These are phyloP conservation scores for Adiantum capillusveneris DNA, from an alignment of 75 land plant genomes.

Conservation along the genomic window DNA sequence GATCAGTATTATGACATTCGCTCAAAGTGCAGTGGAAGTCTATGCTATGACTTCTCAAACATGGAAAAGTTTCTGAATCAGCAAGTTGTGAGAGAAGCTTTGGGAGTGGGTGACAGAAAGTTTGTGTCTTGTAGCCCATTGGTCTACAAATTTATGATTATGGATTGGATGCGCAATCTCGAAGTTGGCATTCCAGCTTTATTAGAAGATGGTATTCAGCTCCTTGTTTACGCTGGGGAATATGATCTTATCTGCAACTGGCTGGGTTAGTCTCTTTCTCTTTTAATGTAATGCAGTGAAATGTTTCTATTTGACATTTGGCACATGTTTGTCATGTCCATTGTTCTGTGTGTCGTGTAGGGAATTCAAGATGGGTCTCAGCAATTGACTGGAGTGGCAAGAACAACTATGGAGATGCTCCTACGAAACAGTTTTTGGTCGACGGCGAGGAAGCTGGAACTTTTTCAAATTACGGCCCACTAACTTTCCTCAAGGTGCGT, in stretches of 20 bases:
- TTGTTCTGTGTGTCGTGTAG: slow-evolving; percentile 16
- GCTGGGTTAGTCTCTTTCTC: slow-evolving; percentile 54
- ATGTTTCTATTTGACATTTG: too few species aligned
- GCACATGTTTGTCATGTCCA: too few species aligned
- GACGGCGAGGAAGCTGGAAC: slow-evolving; percentile 80
- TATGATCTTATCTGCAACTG: slow-evolving; percentile 99
- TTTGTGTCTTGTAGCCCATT: slow-evolving; percentile 91
- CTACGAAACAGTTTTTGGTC: slow-evolving; percentile 54
- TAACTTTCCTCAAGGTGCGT: slow-evolving; percentile 84
- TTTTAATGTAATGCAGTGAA: too few species aligned
- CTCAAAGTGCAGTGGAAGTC: slow-evolving; percentile 73
- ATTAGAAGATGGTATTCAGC: slow-evolving; percentile 84
- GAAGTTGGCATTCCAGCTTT: slow-evolving; percentile 95
- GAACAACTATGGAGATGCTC: slow-evolving; percentile 46
- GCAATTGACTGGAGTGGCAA: slow-evolving; percentile 95
- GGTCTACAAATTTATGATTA: slow-evolving; percentile 84
- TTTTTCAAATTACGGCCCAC: slow-evolving; percentile 62
- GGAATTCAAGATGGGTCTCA: slow-evolving; percentile 95
- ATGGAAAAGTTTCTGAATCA: slow-evolving; percentile 81
- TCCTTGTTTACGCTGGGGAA: slow-evolving; percentile 98
- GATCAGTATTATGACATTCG: slow-evolving; percentile 93
- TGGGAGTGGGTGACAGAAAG: slow-evolving; percentile 82
- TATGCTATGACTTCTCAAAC: slow-evolving; percentile 97
- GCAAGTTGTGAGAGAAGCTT: slow-evolving; percentile 55
- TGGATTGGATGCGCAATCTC: slow-evolving; percentile 98